Base-by-base conservation (phyloP, 768 basidiomycete species). In the Auriculariales sp. region DNA sequence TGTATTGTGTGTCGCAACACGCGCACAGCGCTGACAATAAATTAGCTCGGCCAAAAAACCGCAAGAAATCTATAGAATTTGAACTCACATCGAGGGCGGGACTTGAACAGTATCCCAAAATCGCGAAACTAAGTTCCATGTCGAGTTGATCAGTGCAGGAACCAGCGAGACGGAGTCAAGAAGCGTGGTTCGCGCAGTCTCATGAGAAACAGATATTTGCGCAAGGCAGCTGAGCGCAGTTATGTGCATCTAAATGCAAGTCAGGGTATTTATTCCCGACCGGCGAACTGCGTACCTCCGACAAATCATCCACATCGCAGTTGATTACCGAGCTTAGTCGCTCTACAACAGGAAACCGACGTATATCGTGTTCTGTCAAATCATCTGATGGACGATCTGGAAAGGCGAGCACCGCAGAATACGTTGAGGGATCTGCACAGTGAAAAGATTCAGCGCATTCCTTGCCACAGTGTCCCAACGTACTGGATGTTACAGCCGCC, bases 41-140 rank as follows among this genome's bases (percentile, higher is more conserved):
- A 39, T 25, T 11, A 48, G 19, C 6, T 44, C 17, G 11, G 5
- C 5, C 11, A 42, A n/a, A n/a, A n/a, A n/a, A n/a, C n/a, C n/a
- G n/a, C n/a, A n/a, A 48, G 55, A 17, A 53, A 56, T 49, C 27
- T 45, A 49, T 53, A 47, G 4, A 49, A n/a, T 15, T 14, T 9
- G 34, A 48, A 46, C 36, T 12, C 24, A 44, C 4, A 27, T 15
- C 42, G 34, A 14, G 19, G 25, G 49, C 76, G 76, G 63, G 62
- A 3, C 61, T 55, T 28, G 68, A 34, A 74, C 72, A 30, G 80
- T 79, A 57, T 85, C 81, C 81, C 82, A 89, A 14, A 89, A 60
- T 2, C 73, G 70, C 1, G 68, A 68, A 0, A 74, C 69, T 33
- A 80, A 62, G 19, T 72, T 66, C 30, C 69, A 68, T 7, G 83